Base-by-base conservation (phyloP, 179 eudicot genomes). In the Carnegiea gigantea region DNA sequence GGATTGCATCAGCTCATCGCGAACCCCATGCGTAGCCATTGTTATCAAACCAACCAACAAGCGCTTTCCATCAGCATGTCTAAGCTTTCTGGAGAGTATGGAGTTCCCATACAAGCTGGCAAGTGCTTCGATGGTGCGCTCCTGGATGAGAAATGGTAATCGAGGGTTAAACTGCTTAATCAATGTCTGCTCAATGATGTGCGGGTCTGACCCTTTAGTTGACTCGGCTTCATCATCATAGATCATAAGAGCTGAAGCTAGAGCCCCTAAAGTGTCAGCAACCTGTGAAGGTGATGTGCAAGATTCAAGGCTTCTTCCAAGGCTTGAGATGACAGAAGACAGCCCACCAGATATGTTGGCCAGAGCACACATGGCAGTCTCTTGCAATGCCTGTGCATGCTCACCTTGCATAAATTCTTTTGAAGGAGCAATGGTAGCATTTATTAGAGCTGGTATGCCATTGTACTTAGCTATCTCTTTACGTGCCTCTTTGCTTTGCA, bases 361-460 rank as follows among this genome's bases (percentile, higher is more conserved):
- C 83, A 97, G 92, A 75, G 99, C 99, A 85, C 98, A 92, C 98
- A 95, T 97, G 14, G 99, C 99, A 88, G 95, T 93, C 89, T 93
- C 99, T 83, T 95, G 98, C 88, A 97, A 89, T 65, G 98, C 92
- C 88, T 95, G 99, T 77, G 98, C 99, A 84, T 90, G 82, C 86
- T 92, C 92, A 49, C 98, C 99, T 89, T 95, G 98, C 99, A 97
- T 97, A 86, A 89, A 92, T 84, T 97, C 99, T 83, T 97, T 97
- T 33, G 99, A 97, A 84, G 99, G 99, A 84, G 98, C 99, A 84
- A 97, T 95, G 33, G 98, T 95, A 78, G 98, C 99, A 89, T 95
- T 95, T 82, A 97, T 97, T 72, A 97, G 85, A 83, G 89, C 88
- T 43, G 99, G 98, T 81, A 97, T 92, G 48, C 99, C 99, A 84